These are phyloP conservation scores for Entomortierella chlamydospora DNA, from an alignment of 192 early-diverging fungal genomes.

Conservation along the genomic window DNA sequence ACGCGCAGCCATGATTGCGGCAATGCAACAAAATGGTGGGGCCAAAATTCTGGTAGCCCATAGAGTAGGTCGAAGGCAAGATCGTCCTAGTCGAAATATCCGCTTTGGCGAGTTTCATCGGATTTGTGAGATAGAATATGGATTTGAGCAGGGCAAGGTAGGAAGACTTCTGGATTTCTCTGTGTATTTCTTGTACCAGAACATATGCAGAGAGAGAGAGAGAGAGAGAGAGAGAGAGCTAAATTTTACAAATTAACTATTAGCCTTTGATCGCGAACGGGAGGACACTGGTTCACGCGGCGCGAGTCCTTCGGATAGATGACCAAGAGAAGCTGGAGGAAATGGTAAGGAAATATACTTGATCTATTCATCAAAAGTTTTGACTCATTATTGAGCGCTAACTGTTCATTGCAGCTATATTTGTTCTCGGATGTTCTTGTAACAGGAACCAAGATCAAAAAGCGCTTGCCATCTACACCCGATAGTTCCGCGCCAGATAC, in stretches of 20 bases:
- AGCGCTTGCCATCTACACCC: no score
- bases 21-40: conserved; percentile 48
- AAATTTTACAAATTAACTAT: no score
- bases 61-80: conserved; percentile 30
- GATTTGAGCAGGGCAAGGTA: conserved; percentile 48
- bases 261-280: conserved; percentile 49
- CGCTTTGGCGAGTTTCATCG: conserved; percentile 47
- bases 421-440: conserved; percentile 48
- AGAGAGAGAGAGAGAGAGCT: no score
- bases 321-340: conserved; percentile 25
- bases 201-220: no score
- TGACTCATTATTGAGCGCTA: not conserved
- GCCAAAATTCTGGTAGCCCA: conserved; percentile 38
- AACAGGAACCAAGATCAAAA: conserved; percentile 34
- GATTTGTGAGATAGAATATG: conserved; percentile 49
- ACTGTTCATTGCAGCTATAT: conserved; percentile 15
- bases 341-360: conserved; percentile 13
- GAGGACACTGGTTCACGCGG: conserved; percentile 31
- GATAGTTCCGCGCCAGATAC: no score
- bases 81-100: conserved; percentile 40
- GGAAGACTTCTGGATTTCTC: no score
- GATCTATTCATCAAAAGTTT: not conserved
- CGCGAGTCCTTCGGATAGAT: conserved; percentile 14
- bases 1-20: conserved; percentile 49
- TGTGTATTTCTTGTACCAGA: no score